phyloP scores from a whole-genome alignment of 2,329 filamentous ascomycete species.

The Calonectria fujianensis region DNA sequence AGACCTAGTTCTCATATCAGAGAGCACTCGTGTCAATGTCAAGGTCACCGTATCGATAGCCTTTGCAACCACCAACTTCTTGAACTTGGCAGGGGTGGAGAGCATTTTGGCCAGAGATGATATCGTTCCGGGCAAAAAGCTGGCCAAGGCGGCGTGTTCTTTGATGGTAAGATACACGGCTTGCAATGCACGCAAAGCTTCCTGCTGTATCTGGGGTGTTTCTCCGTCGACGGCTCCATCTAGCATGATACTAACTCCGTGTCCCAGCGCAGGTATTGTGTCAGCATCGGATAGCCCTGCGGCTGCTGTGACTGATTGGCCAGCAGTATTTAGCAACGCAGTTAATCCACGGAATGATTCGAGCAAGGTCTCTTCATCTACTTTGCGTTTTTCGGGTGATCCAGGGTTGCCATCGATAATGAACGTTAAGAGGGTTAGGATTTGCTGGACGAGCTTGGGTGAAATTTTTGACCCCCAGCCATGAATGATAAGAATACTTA shows the following conservation, averaged over 20 bases:
- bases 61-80: conserved; percentile 75
- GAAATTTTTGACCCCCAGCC: conserved; percentile 87
- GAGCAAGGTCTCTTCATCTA: conserved; percentile 83
- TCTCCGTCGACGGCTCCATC: conserved; percentile 80
- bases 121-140: conserved; percentile 90
- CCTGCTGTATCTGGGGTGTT: conserved; percentile 81
- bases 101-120: conserved; percentile 87
- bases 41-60: conserved; percentile 75
- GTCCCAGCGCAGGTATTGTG: conserved; percentile 86
- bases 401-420: conserved; percentile 84
- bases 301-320: conserved; percentile 69
- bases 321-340: conserved; percentile 77
- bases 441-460: conserved; percentile 84
- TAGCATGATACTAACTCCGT: conserved; percentile 86
- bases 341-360: conserved; percentile 83
- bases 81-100: conserved; percentile 78
- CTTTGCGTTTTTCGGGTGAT: conserved; percentile 63
- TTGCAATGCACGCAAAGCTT: conserved; percentile 79
- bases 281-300: conserved; percentile 72
- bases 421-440: conserved; percentile 89
- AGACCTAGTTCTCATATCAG: conserved; percentile 73
- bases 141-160: conserved; percentile 85
- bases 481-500: conserved; percentile 82
- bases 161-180: conserved; percentile 78
- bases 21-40: conserved; percentile 73